Conservation (phyloP, 257 asterid genomes). For the Schizonepeta tenuifolia region DNA sequence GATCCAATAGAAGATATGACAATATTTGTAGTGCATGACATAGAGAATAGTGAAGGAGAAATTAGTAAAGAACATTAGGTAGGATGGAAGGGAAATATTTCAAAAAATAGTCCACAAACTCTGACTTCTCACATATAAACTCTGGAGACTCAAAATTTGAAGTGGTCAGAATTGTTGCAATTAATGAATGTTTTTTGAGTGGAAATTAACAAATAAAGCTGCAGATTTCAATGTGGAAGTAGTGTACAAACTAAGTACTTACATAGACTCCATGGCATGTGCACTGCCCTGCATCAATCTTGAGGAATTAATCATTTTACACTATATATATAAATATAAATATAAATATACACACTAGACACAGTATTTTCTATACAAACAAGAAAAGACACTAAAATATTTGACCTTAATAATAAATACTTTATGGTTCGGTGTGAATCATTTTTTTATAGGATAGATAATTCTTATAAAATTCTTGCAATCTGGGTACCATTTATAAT, state of each 20-base stretch:
- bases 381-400: no score
- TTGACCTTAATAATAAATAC: no score
- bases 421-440: no score
- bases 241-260: constrained; percentile 28
- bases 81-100: constrained; percentile 21
- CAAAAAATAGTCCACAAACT: constrained; percentile 39
- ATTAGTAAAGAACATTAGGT: constrained; percentile 34
- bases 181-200: constrained; percentile 9
- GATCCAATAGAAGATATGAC: no score
- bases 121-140: constrained; percentile 36
- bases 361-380: no score
- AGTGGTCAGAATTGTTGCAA: constrained; percentile 16
- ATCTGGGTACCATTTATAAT: no score
- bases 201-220: not conserved
- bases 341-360: no score
- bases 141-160: constrained; percentile 31
- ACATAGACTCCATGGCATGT: constrained; percentile 32
- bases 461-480: no score
- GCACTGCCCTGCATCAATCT: constrained; percentile 44
- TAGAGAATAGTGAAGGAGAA: not conserved
- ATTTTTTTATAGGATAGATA: no score
- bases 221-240: constrained; percentile 40
- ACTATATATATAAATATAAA: not conserved
- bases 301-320: constrained; percentile 38
- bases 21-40: not conserved